phyloP scores from a whole-genome alignment of 768 basidiomycete genomes.

The Fistulinella prunicolor region DNA sequence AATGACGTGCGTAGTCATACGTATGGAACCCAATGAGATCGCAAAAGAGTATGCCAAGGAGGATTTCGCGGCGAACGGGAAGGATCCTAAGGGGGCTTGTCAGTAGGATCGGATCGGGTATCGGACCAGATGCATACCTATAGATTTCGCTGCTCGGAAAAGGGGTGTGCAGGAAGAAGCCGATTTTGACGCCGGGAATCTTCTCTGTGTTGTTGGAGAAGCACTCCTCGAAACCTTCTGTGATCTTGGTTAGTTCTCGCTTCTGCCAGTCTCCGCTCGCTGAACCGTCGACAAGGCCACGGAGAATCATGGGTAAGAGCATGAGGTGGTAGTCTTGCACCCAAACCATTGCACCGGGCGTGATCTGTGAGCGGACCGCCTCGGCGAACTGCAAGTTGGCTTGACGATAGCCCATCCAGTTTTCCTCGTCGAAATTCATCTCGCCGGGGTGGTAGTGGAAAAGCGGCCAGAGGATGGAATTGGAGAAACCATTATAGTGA shows the following conservation, averaged over 20 bases:
- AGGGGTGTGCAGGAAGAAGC: conserved; percentile 97
- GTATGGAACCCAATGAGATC: conserved; percentile 99
- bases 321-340: conserved; percentile 98
- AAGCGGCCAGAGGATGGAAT: conserved; percentile 98
- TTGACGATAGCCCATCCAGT: conserved; percentile 97
- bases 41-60: conserved; percentile 94
- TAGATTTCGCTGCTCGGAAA: conserved; percentile 99
- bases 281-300: conserved; percentile 78
- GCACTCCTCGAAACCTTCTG: conserved; percentile 62
- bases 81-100: conserved; percentile 61
- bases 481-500: conserved; percentile 98
- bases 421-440: conserved; percentile 99
- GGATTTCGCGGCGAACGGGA: conserved; percentile 94
- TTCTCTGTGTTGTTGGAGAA: conserved; percentile 35
- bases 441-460: conserved; percentile 99
- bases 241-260: conserved; percentile 64
- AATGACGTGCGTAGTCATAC: conserved; percentile 99
- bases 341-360: conserved; percentile 94
- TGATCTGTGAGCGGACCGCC: conserved; percentile 73
- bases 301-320: conserved; percentile 95
- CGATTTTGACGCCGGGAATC: conserved; percentile 82
- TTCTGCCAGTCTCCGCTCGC: conserved; percentile 53
- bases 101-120: conserved; percentile 9
- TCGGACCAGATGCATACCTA: conserved; percentile 52
- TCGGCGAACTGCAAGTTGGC: conserved; percentile 95